A percentile compares a stretch with the other conserved stretches of the same genome.
phyloP scores from a whole-genome alignment of 129 eudicot species.

The Mikania micrantha region DNA sequence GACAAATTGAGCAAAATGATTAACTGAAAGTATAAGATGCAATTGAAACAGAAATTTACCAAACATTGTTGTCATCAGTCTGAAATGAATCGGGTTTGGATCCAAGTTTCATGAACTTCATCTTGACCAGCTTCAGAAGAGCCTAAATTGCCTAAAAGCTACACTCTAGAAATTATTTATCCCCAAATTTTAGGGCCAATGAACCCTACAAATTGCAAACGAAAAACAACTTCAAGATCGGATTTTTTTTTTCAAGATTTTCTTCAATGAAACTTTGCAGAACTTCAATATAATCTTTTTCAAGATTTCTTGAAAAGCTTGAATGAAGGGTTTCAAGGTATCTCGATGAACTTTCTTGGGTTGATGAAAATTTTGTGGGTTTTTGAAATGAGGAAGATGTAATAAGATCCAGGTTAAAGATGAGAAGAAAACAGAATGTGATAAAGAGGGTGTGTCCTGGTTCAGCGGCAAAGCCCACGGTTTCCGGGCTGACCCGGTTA shows the following conservation, averaged over 20 bases:
- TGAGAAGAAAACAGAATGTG: slow-evolving; percentile 12
- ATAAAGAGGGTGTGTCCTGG: slow-evolving; percentile 64
- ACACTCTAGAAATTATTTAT: background rate
- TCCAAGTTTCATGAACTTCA: slow-evolving; percentile 99
- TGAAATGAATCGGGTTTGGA: slow-evolving; percentile 92
- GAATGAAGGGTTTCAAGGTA: background rate
- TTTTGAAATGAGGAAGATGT: slow-evolving; percentile 19
- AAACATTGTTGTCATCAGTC: slow-evolving; percentile 64
- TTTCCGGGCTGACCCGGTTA: slow-evolving; percentile 62
- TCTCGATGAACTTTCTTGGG: background rate
- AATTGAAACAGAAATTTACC: slow-evolving; percentile 42
- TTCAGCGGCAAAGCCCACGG: slow-evolving; percentile 89
- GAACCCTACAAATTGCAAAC: slow-evolving; percentile 32
- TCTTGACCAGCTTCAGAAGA: slow-evolving; percentile 29
- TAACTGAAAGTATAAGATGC: slow-evolving; percentile 10
- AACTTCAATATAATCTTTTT: background rate
- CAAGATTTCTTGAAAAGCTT: background rate
- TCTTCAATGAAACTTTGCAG: slow-evolving; percentile 21
- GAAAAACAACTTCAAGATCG: slow-evolving; percentile 14
- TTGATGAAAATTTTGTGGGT: slow-evolving; percentile 31
- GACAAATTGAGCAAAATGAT: background rate
- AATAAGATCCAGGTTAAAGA: slow-evolving; percentile 47
- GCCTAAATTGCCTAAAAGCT: slow-evolving; percentile 10
- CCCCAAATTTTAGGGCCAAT: slow-evolving; percentile 21
- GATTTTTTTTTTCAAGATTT: slow-evolving; percentile 10